Conservation (phyloP, 2,329 filamentous ascomycete species). For the Penicillium frequentans region DNA sequence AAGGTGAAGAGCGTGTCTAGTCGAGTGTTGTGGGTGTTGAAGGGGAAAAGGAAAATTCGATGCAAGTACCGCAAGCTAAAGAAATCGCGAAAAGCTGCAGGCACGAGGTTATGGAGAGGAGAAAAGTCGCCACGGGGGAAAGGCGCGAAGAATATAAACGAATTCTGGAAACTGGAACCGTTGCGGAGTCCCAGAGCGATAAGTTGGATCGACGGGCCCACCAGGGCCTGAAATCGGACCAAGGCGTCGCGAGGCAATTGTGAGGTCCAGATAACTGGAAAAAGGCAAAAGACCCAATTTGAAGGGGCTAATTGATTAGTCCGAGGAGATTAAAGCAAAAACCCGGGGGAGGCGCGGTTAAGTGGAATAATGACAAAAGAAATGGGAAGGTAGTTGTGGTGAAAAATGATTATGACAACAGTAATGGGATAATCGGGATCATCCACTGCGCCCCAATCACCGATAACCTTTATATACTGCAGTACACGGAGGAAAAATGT, state of each 20-base stretch:
- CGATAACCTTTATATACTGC: not conserved
- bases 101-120: slow-evolving; percentile 8
- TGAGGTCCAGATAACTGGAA: not conserved
- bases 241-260: slow-evolving; percentile 5
- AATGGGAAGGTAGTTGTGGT: not conserved
- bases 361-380: not conserved
- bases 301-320: not conserved
- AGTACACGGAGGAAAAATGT: slow-evolving; percentile 1
- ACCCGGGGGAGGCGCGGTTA: slow-evolving; percentile 17
- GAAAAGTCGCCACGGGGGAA: slow-evolving; percentile 21
- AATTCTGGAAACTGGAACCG: slow-evolving; percentile 11
- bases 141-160: slow-evolving; percentile 22
- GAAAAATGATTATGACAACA: slow-evolving; percentile 23
- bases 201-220: slow-evolving; percentile 26
- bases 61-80: not conserved
- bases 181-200: slow-evolving; percentile 8
- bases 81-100: slow-evolving; percentile 4
- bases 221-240: slow-evolving; percentile 18
- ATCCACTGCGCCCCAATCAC: slow-evolving; percentile 1
- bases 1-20: not conserved
- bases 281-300: not conserved
- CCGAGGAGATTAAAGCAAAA: not conserved
- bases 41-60: not conserved
- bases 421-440: slow-evolving; percentile 25
- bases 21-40: not conserved